Evolutionary conservation across 306 rosid species (phyloP), one percentile per base, ranked within the genome.

Genomic region (Malus fusca): DNA sequence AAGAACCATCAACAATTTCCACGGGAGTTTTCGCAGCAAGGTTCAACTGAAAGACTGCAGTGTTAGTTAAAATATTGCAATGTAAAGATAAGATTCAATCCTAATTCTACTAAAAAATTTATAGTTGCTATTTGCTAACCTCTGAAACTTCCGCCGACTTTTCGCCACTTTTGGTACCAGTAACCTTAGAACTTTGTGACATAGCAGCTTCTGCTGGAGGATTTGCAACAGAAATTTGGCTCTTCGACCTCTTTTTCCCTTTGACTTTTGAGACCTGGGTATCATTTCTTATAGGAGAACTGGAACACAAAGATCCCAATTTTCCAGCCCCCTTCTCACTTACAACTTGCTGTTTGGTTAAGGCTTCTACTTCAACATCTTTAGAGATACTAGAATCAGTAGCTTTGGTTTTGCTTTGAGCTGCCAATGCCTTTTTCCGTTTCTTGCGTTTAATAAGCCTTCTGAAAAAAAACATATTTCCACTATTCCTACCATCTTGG

Each of bases 41-140:
- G 51, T 76, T 88, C 87, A 82, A 77, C 93, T 90, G 88, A 80
- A 84, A 80, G 81, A 72, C 68, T 72, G 79, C 73, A 67, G 59
- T 71, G 88, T 89, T 84, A 86, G 89, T 59, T 80, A 68, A 77
- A 78, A 73, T 68, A 69, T 44, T 75, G 71, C 73, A 81, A 44
- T 60, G 70, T 37, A 53, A 75, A 75, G 5, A 65, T 40, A 77
- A 12, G 25, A 69, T 3, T 74, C 55, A 30, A 72, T 35, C 37
- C 37, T 44, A 53, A 77, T 69, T 46, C 28, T 72, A 48, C 61
- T 62, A 22, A 52, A 23, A 53, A 79, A 60, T 40, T 51, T 69
- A 58, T 51, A 42, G n/a, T 51, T 51, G 18, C 21, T 51, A 17
- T 51, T 62, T 62, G 71, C 91, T 76, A 60, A 90, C 98, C 97